Percentiles rank a stretch among this genome's conserved stretches.
Evolutionary conservation across 306 rosid genomes (phyloP).

Genomic region (Cyamopsis tetragonoloba): DNA sequence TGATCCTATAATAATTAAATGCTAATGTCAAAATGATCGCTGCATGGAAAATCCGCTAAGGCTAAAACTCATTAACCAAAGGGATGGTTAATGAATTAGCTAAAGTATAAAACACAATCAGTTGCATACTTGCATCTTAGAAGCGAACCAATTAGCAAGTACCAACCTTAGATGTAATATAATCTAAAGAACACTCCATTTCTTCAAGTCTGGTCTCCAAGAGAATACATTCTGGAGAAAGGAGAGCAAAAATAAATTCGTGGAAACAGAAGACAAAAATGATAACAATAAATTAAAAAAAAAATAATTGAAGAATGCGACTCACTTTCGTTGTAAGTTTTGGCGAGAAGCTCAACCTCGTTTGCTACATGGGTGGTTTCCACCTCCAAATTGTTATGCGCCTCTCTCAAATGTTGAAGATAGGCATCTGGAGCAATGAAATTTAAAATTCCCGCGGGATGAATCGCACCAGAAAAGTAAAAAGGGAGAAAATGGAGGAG

Average conservation of each 20-base stretch:
- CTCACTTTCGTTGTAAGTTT: conserved; percentile 47
- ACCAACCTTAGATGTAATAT: conserved; percentile 53
- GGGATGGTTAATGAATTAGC: background rate
- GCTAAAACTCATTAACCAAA: background rate
- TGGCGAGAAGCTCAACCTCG: conserved; percentile 52
- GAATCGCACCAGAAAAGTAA: background rate
- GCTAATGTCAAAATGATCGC: conserved; percentile 12
- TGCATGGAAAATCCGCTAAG: background rate
- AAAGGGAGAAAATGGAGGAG: background rate
- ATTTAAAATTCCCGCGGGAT: background rate
- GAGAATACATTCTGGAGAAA: conserved; percentile 46
- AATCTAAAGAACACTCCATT: conserved; percentile 48
- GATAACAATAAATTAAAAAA: background rate
- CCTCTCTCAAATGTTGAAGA: conserved; percentile 50
- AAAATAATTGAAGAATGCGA: background rate
- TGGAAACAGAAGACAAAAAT: background rate
- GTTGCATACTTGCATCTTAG: background rate
- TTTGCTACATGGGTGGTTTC: conserved; percentile 36
- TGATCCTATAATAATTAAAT: conserved; percentile 43
- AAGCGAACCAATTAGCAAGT: background rate
- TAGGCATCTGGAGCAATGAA: conserved; percentile 45
- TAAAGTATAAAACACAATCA: background rate
- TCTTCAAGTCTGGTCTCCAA: conserved; percentile 54
- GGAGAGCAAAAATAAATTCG: background rate
- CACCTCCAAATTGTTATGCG: conserved; percentile 43